phyloP scores from a whole-genome alignment of 2,329 filamentous ascomycete species.

The Neofusicoccum cordaticola region DNA sequence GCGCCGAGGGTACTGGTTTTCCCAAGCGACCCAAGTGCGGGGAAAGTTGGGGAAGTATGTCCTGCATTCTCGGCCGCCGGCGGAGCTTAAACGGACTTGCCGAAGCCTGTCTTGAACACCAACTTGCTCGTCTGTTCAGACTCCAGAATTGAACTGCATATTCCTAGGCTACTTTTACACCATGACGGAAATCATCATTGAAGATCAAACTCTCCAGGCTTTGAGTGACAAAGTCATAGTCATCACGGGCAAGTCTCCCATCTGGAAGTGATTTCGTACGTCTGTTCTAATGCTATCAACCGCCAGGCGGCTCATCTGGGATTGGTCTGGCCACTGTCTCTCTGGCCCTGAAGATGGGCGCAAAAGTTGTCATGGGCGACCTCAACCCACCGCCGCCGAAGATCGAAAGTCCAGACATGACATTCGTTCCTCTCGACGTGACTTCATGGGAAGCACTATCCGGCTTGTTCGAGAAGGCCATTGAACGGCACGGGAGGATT shows the following conservation, averaged over 20 bases:
- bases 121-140: too few species aligned
- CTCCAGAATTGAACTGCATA: too few species aligned
- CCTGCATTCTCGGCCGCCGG: too few species aligned
- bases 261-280: background rate
- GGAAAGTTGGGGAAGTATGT: too few species aligned
- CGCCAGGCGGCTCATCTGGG: conserved; percentile 55
- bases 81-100: too few species aligned
- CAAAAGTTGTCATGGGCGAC: conserved; percentile 56
- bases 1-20: too few species aligned
- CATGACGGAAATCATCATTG: conserved; percentile 49
- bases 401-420: conserved; percentile 24
- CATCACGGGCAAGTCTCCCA: conserved; percentile 46
- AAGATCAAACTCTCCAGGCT: conserved; percentile 42
- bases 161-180: background rate
- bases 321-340: conserved; percentile 58
- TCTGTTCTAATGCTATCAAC: background rate
- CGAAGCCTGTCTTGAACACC: too few species aligned
- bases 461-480: conserved; percentile 51
- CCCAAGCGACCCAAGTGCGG: too few species aligned
- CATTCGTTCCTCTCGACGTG: conserved; percentile 30
- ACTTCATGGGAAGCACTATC: conserved; percentile 50
- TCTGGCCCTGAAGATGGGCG: conserved; percentile 52
- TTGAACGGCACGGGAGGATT: conserved; percentile 41
- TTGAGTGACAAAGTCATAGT: conserved; percentile 53
- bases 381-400: conserved; percentile 42